Evolutionary conservation across 352 stramenopile genomes (phyloP), one percentile per base, ranked within the genome.

Genomic region (Globisporangium nagaii): DNA sequence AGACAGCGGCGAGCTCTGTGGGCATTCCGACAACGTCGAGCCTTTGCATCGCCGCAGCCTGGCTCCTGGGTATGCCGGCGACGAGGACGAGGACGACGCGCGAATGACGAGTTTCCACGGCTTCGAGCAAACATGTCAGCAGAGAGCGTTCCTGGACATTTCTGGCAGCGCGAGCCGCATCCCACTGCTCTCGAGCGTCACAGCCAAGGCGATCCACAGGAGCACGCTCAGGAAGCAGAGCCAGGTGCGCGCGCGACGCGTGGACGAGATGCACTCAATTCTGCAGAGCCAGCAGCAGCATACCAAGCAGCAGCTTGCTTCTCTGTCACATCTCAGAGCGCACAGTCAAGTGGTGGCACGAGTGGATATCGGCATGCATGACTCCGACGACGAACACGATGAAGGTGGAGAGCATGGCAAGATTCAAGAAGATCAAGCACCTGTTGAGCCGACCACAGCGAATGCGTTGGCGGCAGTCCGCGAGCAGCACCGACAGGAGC

Each of bases 261-360:
- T 46, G 9, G 44, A 75, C 34, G 48, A 75, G 24, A 34, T 78
- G 40, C 40, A 57, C 7, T 34, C 42, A 24, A 34, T 69, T 25
- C 43, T 80, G 28, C 56, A 63, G 15, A 31, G 70, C 5, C 71
- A 80, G 30, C 52, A 73, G 30, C 28, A 42, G 19, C 19, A 59
- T 22, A 77, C 68, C 49, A 72, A 36, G 20, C 63, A 12, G 24
- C 63, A 52, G 17, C 68, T 56, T 1, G 36, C 12, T 15, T 32
- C 56, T 17, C 0, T 32, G 2, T 32, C 28, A 9, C n/a, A 51
- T n/a, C 37, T 30, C 6, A 39, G n/a, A 15, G 32, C n/a, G 8
- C 24, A 11, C 3, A 48, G 51, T 5, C 25, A 22, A 8, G 19
- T 60, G n/a, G n/a, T n/a, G 8, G 27, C 53, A 4, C 35, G 30